phyloP scores from a whole-genome alignment of 1,139 yeast genomes.

The Debaryomycetaceae sp. region DNA sequence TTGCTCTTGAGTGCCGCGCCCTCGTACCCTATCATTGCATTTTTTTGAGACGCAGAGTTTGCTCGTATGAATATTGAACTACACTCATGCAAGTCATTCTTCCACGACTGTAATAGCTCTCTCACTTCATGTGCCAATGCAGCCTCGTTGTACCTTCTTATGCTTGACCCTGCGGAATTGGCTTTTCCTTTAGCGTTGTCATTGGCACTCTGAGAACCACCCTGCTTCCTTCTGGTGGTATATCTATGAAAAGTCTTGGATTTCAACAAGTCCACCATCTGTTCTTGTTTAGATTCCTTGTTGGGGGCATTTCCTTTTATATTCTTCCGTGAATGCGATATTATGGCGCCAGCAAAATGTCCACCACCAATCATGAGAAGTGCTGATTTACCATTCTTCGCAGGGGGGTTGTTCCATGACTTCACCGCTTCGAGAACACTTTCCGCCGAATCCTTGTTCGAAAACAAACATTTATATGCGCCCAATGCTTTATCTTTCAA shows the following conservation, averaged over 20 bases:
- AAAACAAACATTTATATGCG: slow-evolving; percentile 65
- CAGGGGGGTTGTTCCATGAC: slow-evolving; percentile 23
- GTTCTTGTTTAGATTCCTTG: slow-evolving; percentile 45
- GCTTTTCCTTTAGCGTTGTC: slow-evolving; percentile 95
- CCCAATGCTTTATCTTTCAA: slow-evolving; percentile 57
- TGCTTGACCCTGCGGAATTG: slow-evolving; percentile 89
- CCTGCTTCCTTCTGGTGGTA: slow-evolving; percentile 95
- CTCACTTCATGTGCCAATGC: slow-evolving; percentile 76
- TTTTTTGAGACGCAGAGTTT: slow-evolving; percentile 66
- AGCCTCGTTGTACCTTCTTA: slow-evolving; percentile 86
- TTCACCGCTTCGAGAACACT: slow-evolving; percentile 44
- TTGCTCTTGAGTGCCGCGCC: slow-evolving; percentile 44
- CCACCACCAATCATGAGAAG: slow-evolving; percentile 96
- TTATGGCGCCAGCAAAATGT: slow-evolving; percentile 93
- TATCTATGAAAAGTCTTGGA: slow-evolving; percentile 92
- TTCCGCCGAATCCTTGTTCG: slow-evolving; percentile 22
- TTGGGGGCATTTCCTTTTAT: slow-evolving; percentile 52
- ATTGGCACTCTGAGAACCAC: slow-evolving; percentile 92
- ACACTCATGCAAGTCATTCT: slow-evolving; percentile 52
- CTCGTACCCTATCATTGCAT: slow-evolving; percentile 64
- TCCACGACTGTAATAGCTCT: slow-evolving; percentile 67
- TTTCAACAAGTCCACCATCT: slow-evolving; percentile 60
- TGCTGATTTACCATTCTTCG: slow-evolving; percentile 50
- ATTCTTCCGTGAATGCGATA: slow-evolving; percentile 63
- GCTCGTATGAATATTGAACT: slow-evolving; percentile 79